A percentile compares a stretch with the other conserved stretches of the same genome.
Conservation (phyloP, 2,329 filamentous ascomycete species). For the Alternaria viburni region DNA sequence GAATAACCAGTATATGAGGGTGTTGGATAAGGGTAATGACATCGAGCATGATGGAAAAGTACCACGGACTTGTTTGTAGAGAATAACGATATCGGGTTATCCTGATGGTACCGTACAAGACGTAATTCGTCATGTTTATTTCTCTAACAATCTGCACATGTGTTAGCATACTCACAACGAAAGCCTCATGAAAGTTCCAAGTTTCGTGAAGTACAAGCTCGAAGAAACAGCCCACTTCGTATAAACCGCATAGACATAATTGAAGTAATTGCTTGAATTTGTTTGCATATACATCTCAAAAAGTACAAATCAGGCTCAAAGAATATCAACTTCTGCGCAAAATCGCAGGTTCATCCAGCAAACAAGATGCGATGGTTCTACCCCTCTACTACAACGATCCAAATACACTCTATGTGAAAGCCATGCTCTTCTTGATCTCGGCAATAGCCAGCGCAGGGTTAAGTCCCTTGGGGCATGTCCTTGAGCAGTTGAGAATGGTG, state of each 20-base stretch:
- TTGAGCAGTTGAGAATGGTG: slow-evolving; percentile 98
- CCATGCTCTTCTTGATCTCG: slow-evolving; percentile 98
- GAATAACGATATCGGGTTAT: neutral
- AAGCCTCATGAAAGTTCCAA: neutral
- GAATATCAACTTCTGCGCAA: neutral
- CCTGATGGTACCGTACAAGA: neutral
- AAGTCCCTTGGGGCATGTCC: slow-evolving; percentile 96
- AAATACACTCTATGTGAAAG: slow-evolving; percentile 53
- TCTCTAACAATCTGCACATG: neutral
- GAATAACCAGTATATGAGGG: neutral
- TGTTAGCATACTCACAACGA: neutral
- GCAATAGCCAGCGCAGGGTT: slow-evolving; percentile 96
- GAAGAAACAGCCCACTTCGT: neutral
- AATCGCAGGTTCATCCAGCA: slow-evolving; percentile 13
- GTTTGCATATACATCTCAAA: slow-evolving; percentile 13
- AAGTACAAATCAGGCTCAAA: slow-evolving; percentile 14
- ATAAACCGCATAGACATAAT: too few relatives aligned
- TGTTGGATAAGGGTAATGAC: neutral
- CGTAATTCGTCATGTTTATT: neutral
- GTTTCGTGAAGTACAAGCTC: neutral
- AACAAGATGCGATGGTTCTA: neutral
- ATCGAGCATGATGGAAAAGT: neutral
- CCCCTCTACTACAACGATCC: neutral
- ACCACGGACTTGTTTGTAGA: neutral
- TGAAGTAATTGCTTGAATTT: slow-evolving; percentile 8